These are phyloP conservation scores for Cyanodermella asteris DNA, from an alignment of 2,329 filamentous ascomycete genomes.

Conservation along the genomic window DNA sequence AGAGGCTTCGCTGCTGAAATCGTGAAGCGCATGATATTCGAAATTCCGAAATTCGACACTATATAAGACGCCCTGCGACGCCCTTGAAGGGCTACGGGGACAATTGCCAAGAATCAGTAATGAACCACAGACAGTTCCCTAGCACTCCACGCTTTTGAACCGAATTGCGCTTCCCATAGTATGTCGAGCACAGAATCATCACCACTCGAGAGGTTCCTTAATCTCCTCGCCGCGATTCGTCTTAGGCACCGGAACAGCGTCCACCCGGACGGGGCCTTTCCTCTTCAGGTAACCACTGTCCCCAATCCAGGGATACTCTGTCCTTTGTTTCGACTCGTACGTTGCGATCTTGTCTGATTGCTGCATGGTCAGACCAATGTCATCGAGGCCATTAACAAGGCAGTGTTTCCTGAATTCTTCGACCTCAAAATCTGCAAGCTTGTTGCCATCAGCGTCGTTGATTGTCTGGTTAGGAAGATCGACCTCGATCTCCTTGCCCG, in stretches of 20 bases:
- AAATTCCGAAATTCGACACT: too few relatives aligned
- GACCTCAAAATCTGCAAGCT: slow-evolving; percentile 61
- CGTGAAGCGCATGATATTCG: too few relatives aligned
- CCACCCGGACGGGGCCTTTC: slow-evolving; percentile 36
- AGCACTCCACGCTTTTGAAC: slow-evolving; percentile 12
- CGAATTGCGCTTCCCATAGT: too few relatives aligned
- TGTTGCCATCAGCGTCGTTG: slow-evolving; percentile 50
- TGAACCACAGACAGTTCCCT: neutral
- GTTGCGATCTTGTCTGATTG: slow-evolving; percentile 68
- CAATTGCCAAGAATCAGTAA: neutral
- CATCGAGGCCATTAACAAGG: slow-evolving; percentile 77
- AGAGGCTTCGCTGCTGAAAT: too few relatives aligned
- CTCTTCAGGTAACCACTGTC: slow-evolving; percentile 56
- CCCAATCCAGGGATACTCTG: slow-evolving; percentile 76
- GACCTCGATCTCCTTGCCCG: slow-evolving; percentile 67
- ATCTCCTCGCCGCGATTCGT: slow-evolving; percentile 74
- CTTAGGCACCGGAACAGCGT: slow-evolving; percentile 53
- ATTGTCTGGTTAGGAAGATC: slow-evolving; percentile 72
- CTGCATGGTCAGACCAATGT: slow-evolving; percentile 87
- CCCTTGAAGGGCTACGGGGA: too few relatives aligned
- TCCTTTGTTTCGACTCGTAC: slow-evolving; percentile 59
- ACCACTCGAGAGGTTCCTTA: slow-evolving; percentile 80
- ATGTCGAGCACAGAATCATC: neutral
- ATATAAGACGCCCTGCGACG: too few relatives aligned
- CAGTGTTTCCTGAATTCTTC: slow-evolving; percentile 92